Evolutionary conservation across 78 protist genomes (phyloP).

Genomic region (Dictyostelium firmibasis): DNA sequence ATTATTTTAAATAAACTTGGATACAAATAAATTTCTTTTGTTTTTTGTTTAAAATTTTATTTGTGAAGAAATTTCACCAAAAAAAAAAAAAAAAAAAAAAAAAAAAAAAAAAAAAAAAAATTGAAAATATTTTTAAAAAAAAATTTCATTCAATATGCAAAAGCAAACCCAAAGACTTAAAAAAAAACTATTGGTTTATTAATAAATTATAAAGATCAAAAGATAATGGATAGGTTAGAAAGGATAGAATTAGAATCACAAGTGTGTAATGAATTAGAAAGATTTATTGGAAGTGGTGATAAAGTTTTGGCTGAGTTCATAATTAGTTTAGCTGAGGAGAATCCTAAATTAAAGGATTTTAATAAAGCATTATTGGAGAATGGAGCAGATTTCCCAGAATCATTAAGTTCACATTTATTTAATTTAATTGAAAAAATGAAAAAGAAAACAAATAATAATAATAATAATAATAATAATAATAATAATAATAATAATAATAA

Average conservation of each 20-base stretch:
- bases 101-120: too few relatives aligned
- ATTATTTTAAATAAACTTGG: too few relatives aligned
- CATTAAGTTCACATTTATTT: constrained; percentile 69
- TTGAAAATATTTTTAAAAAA: too few relatives aligned
- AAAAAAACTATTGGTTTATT: too few relatives aligned
- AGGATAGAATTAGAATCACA: constrained; percentile 84
- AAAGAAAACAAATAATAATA: constrained; percentile 54
- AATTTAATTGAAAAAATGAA: constrained; percentile 74
- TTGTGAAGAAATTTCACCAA: too few relatives aligned
- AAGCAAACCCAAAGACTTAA: too few relatives aligned
- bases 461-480: background rate
- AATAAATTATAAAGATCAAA: too few relatives aligned
- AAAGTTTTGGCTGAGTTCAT: constrained; percentile 93
- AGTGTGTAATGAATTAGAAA: constrained; percentile 91
- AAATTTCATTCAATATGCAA: too few relatives aligned
- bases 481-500: background rate
- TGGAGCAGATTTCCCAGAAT: constrained; percentile 86
- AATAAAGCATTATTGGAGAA: constrained; percentile 65
- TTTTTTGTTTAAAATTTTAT: too few relatives aligned
- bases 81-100: too few relatives aligned
- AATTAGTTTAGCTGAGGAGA: constrained; percentile 78
- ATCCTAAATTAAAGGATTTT: constrained; percentile 36
- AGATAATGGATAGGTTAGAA: constrained; percentile 63
- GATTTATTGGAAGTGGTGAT: constrained; percentile 88
- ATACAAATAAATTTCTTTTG: too few relatives aligned